Conservation (phyloP, 306 rosid species). For the Trifolium repens region DNA sequence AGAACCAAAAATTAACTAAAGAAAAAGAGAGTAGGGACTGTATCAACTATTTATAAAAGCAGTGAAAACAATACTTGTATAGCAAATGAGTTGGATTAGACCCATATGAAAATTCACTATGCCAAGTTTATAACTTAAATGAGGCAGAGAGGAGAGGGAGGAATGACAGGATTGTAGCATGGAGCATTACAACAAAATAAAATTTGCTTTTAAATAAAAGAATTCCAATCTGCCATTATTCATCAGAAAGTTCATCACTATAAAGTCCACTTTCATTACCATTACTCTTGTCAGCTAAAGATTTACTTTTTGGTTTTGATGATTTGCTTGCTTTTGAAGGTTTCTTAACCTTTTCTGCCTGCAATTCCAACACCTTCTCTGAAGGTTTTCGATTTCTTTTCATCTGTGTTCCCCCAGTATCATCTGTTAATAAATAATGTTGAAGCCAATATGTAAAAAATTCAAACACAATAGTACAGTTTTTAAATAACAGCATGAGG, state of each 20-base stretch:
- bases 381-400: slow-evolving; percentile 83
- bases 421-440: slow-evolving; percentile 53
- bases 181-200: background rate
- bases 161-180: too few relatives aligned
- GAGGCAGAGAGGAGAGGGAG: too few relatives aligned
- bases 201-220: background rate
- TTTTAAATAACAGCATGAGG: background rate
- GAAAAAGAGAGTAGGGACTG: too few relatives aligned
- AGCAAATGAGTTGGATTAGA: too few relatives aligned
- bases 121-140: background rate
- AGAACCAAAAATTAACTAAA: too few relatives aligned
- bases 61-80: too few relatives aligned
- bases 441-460: background rate
- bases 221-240: slow-evolving; percentile 36
- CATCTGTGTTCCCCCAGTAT: slow-evolving; percentile 54
- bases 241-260: slow-evolving; percentile 61
- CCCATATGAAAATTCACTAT: background rate
- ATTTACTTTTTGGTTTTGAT: slow-evolving; percentile 54
- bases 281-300: slow-evolving; percentile 50
- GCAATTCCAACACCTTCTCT: slow-evolving; percentile 82
- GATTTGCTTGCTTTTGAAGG: slow-evolving; percentile 61
- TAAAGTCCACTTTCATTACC: slow-evolving; percentile 48
- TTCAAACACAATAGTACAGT: background rate
- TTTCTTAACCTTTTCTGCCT: slow-evolving; percentile 72
- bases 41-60: too few relatives aligned